Evolutionary conservation across 75 land plant genomes (phyloP), one percentile per base, ranked within the genome.

Genomic region (Isoetes taiwanensis): DNA sequence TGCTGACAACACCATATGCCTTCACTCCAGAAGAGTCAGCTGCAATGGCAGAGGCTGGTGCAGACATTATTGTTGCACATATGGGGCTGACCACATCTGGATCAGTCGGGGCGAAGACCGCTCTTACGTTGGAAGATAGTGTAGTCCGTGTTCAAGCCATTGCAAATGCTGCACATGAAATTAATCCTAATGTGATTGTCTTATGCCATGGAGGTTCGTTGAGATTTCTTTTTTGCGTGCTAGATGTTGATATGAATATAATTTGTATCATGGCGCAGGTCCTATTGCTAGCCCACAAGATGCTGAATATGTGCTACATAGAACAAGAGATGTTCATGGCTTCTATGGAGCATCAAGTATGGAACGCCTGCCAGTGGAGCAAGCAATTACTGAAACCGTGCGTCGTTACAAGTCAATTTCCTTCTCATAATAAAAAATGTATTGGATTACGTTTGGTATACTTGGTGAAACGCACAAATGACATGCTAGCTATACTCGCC

Each of bases 41-140:
- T 58, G 81, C 72, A 32, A 88, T 94, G 96, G 99, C 99, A 32
- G 73, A 78, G 69, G 99, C 84, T 39, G 99, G 99, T 41, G 96
- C 99, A 46, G 86, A 84, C 62, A 84, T 94, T 19, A 76, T 94
- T 23, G 99, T 94, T 50, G 99, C 99, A 26, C 99, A 94, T 68
- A 94, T 94, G 99, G 99, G 99, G 4, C 82, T 94, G 17, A 94
- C 99, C 1, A 84, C 99, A 4, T 77, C 99, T 54, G 99, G 99
- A 23, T 77, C 99, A 2, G 85, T 88, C 56, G 99, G 99, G 53
- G 99, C 99, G 29, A 75, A 81, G 72, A 84, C 90, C 30, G 65
- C 99, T 26, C 56, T 89, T 14, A 66, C 86, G 12, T 31, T 94
- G 32, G 96, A 84, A 32, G 90, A 89, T 40, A 76, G 86, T 70